Evolutionary conservation across 2,329 filamentous ascomycete species (phyloP), one percentile per base, ranked within the genome.

Genomic region (Elsinoe arachidis): DNA sequence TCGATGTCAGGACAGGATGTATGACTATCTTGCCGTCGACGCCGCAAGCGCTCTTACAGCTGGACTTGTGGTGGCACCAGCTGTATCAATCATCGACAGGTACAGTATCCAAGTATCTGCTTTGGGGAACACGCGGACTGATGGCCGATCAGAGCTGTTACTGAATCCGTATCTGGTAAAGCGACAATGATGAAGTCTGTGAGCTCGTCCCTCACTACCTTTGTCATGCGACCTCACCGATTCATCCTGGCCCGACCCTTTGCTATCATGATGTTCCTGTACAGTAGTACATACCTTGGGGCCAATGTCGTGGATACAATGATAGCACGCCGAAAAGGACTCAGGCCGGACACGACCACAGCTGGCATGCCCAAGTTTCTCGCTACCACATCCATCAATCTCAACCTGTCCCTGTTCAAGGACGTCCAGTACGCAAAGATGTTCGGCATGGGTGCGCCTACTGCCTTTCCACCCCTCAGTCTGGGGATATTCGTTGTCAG

Each of bases 41-140:
- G 61, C 47, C 14, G 51, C 39, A 23, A 60, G 61, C 17, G 62
- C 63, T 26, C 19, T 62, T 39, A 61, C 59, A n/a, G 62, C 63
- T 23, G 61, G 61, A 7, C 19, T 57, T 35, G 57, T 61, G n/a
- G 62, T 65, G n/a, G 58, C 63, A 11, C 63, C 63, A 11, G 56
- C 62, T 2, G 62, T 65, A 41, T 59, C 60, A 6, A 52, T 63
- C 14, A 62, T 65, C 51, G 63, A 65, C 47, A 62, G 60, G 63
- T 63, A 41, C 55, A 12, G 10, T 44, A 23, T 10, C 30, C 35
- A 43, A 41, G 23, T 57, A n/a, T n/a, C n/a, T n/a, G n/a, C n/a
- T n/a, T n/a, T n/a, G n/a, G n/a, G n/a, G n/a, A n/a, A n/a, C n/a
- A n/a, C n/a, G n/a, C n/a, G n/a, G 33, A 38, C 39, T 38, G 9